Evolutionary conservation across 1,284 basidiomycete genomes (phyloP), one percentile per base, ranked within the genome.

Genomic region (Ganoderma leucocontextum): DNA sequence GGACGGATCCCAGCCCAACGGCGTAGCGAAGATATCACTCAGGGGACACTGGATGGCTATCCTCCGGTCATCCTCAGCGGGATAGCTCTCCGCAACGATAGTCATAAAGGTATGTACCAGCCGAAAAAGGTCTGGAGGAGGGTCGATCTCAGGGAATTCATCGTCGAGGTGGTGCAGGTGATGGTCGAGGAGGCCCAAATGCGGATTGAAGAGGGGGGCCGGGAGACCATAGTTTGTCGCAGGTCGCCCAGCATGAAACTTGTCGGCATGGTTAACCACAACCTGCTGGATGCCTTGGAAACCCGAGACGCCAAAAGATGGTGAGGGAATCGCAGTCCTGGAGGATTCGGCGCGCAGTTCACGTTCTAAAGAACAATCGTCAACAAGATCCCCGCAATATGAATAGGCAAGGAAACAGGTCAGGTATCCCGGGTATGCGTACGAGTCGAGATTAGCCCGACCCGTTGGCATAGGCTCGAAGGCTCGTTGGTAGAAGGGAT

Each of bases 171-270:
- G 52, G 36, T 36, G 36, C 35, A 63, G n/a, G 35, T 19, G 62
- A 38, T 53, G 13, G 19, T 19, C 49, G 29, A 63, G 36, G 22
- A 63, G 52, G 35, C 49, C 62, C 39, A 63, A 15, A 25, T n/a
- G 10, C 2, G 47, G 62, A 55, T 55, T 55, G 62, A 53, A 55
- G 22, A 63, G 36, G 4, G 47, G 22, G 10, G 29, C 62, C 1
- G 62, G 62, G n/a, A 49, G 62, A 19, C 62, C 62, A 41, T 39
- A 52, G 19, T 63, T 63, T 3, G 13, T 19, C 25, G n/a, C 7
- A 19, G 52, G 62, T 29, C 52, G 33, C 22, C 62, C 62, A 15
- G 60, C 33, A 44, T 62, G 60, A 22, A 62, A 55, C 12, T n/a
- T 12, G 47, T 63, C 62, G 0, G 36, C 49, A n/a, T 62, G 22